Conservation (phyloP, 306 rosid genomes). For the Nissolia schottii region DNA sequence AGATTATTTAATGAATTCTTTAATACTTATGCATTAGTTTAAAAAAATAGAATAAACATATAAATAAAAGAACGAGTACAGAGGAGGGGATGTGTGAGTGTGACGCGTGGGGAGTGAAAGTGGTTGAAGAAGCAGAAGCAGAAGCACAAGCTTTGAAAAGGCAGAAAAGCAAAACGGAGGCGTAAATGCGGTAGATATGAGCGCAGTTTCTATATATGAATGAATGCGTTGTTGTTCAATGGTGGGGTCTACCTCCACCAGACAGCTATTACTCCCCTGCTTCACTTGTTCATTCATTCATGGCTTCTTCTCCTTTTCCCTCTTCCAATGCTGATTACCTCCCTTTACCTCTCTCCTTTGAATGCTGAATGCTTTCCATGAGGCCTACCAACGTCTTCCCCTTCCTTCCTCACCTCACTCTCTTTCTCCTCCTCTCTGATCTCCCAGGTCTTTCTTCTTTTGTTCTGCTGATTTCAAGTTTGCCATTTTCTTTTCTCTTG, state of each 20-base stretch:
- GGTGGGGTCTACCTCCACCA: slow-evolving; percentile 44
- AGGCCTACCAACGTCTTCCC: slow-evolving; percentile 28
- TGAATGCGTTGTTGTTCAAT: not conserved
- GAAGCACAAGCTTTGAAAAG: not conserved
- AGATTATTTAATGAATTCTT: too few relatives aligned
- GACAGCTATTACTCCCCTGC: slow-evolving; percentile 54
- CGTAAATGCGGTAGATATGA: slow-evolving; percentile 58
- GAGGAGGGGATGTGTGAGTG: too few relatives aligned
- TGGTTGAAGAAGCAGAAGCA: not conserved
- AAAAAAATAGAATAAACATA: too few relatives aligned
- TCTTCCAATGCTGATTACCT: slow-evolving; percentile 15
- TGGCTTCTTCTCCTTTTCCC: slow-evolving; percentile 37
- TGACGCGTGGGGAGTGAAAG: slow-evolving; percentile 33
- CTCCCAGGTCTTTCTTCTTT: not conserved
- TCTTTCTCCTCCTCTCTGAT: slow-evolving; percentile 30
- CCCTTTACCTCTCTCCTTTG: slow-evolving; percentile 15
- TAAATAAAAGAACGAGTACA: too few relatives aligned
- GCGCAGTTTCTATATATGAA: slow-evolving; percentile 21
- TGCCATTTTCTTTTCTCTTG: not conserved
- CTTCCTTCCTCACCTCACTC: slow-evolving; percentile 23
- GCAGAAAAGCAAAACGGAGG: slow-evolving; percentile 38
- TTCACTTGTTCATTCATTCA: slow-evolving; percentile 44
- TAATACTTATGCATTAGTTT: too few relatives aligned
- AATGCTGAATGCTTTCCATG: slow-evolving; percentile 33
- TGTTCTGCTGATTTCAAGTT: not conserved